Base-by-base conservation (phyloP, 805 yeast species). In the Pichia manshurica region DNA sequence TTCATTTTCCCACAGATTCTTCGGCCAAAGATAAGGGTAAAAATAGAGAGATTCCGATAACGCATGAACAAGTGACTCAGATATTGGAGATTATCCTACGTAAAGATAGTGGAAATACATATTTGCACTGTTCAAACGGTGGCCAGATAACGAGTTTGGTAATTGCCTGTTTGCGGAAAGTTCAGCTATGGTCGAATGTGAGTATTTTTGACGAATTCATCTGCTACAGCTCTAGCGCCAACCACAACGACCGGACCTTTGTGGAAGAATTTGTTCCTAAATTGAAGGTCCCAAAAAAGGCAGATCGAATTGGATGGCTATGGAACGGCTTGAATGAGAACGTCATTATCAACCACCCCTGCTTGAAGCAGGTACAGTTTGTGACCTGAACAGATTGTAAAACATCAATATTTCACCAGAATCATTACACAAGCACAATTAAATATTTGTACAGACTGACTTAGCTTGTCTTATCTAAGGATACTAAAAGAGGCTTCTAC, bases 81-180 rank as follows among this genome's bases (percentile, higher is more conserved):
- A 83, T 84, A 1, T 64, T 91, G n/a, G 78, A 77, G 50, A 66
- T 78, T 35, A 68, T 89, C 50, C 69, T 84, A 13, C 79, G 84
- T 58, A 68, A 71, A 21, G 73, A 75, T 17, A 68, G 73, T 53
- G 77, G 82, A 10, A 96, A 97, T 0, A 69, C 84, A 2, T 90
- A 85, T 61, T 63, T 91, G 5, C 96, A 91, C 64, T 91, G 98
- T 63, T 68, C 82, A 22, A 90, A 88, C 60, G 98, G 97, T 0
- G 89, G 95, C 9, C 89, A 87, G 53, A 84, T 87, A 2, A 87
- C 96, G 0, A 79, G 91, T 21, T 69, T 93, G 40, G 79, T 87
- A 1, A 76, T 91, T 21, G 98, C 96, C 4, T 89, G 97, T 61
- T 67, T 89, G 34, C 67, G 99, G 32, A 86, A 86, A 55, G 67